Evolutionary conservation across 2,329 filamentous ascomycete genomes (phyloP), one percentile per base, ranked within the genome.

Genomic region (Calonectria pteridis): DNA sequence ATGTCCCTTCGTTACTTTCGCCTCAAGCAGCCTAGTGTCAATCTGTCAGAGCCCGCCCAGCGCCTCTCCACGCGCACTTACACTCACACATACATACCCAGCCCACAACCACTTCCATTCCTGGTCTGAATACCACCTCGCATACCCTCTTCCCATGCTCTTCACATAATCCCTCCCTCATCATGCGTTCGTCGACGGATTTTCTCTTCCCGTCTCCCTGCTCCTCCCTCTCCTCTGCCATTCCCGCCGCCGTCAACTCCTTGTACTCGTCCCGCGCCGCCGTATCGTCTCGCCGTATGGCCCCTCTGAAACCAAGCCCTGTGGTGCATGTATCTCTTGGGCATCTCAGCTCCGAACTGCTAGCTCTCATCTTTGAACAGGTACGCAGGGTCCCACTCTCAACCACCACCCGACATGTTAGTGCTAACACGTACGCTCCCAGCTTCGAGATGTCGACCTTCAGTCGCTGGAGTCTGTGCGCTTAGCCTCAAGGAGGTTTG

Each of bases 311-410:
- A 55, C 35, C 31, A 23, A 35, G 49, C 29, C 62, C 64, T 65
- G 59, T 69, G 46, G 69, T 71, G 63, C 62, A 69, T 40, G 58
- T 74, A 35, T 73, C 77, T 18, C 69, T 81, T 50, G 73, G 83
- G 66, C 78, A 82, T 67, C 82, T 88, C 23, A 87, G 85, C 77
- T 83, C 85, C 6, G 87, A 88, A 78, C 77, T 88, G 20, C 64
- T 88, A n/a, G 76, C 80, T 67, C 78, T 88, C 46, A 83, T 88
- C 40, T 82, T 87, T 31, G 77, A 85, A 76, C 83, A 87, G 79
- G 87, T 88, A 81, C 43, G 46, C 33, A 46, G 28, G 58, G n/a
- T 64, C 28, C 28, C 29, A 23, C 40, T 49, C 50, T 26, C 23
- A 23, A 23, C 63, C 37, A 23, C 63, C 37, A 20, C 26, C 33